phyloP scores from a whole-genome alignment of 192 early-diverging fungal species.

The Chytriomyces sp. region DNA sequence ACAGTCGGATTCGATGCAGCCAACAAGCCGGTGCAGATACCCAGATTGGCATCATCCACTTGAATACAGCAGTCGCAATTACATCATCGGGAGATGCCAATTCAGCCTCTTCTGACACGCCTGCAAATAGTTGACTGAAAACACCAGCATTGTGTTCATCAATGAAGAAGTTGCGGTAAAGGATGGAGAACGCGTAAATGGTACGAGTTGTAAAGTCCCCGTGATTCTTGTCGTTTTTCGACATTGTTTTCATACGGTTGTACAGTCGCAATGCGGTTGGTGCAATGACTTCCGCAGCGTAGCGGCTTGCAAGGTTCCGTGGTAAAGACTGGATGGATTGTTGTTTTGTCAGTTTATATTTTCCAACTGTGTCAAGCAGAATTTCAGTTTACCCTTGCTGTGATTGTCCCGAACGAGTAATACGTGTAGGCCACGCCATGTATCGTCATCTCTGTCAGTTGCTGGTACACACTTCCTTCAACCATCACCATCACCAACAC shows the following conservation, averaged over 20 bases:
- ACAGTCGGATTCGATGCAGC: no score
- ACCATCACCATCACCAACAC: background rate
- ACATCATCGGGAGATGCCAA: background rate
- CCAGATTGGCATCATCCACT: background rate
- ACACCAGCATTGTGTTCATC: background rate
- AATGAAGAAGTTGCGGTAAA: background rate
- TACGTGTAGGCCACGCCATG: background rate
- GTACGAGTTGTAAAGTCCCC: background rate
- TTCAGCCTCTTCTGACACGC: background rate
- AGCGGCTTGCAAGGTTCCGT: background rate
- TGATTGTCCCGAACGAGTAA: background rate
- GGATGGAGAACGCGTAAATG: background rate
- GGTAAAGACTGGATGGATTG: background rate
- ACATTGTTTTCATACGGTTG: background rate
- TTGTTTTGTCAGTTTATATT: background rate
- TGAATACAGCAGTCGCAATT: background rate
- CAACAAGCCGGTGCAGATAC: background rate
- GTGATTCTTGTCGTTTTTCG: background rate
- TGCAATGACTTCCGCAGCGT: slow-evolving; percentile 3
- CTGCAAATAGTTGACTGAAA: background rate
- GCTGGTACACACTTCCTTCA: background rate
- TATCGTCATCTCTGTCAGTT: background rate
- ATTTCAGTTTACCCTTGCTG: background rate
- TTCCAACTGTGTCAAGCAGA: background rate
- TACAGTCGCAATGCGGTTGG: background rate